Evolutionary conservation across 2,329 filamentous ascomycete genomes (phyloP), one percentile per base, ranked within the genome.

Genomic region (Clarireedia monteithiana): DNA sequence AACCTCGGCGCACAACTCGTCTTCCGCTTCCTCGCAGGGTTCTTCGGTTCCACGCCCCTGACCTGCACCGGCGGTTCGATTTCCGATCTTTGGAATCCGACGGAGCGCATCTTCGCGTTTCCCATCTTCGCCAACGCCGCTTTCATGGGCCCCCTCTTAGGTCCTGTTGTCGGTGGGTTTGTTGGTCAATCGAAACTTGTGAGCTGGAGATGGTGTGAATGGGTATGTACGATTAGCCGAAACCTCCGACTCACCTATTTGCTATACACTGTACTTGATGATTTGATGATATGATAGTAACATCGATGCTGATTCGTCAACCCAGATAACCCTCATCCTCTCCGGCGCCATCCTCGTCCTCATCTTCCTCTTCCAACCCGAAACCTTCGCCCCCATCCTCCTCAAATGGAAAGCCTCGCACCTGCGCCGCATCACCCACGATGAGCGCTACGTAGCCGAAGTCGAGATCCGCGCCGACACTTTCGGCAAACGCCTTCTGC

Each of bases 201-300:
- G n/a, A 84, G 84, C 15, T 88, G 86, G 86, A 74, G 83, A 63
- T 88, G 85, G 86, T 79, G 88, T 23, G 75, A 81, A 67, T 83
- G 82, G 1, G 69, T 87, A 49, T 76, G 83, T 65, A 76, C 79
- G 50, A n/a, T 42, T 6, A 39, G 26, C 7, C 6, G 20, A 20
- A 27, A 27, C 26, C 26, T 7, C 30, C 30, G 2, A 34, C 9
- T 34, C 27, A 20, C 20, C 1, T 9, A 30, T 30, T 30, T 30
- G 7, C 27, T 9, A 2, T 9, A 10, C 7, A 5, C 26, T 27
- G 2, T 27, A 5, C 26, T 27, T 27, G 26, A 27, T 27, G 26
- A 27, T 27, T 20, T 20, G 20, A 20, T 20, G 20, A 20, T 20
- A 20, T 20, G 20, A 20, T 20, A 20, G 20, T 3, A 20, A 20